phyloP scores from a whole-genome alignment of 768 basidiomycete genomes.

The Hericium alpestre region DNA sequence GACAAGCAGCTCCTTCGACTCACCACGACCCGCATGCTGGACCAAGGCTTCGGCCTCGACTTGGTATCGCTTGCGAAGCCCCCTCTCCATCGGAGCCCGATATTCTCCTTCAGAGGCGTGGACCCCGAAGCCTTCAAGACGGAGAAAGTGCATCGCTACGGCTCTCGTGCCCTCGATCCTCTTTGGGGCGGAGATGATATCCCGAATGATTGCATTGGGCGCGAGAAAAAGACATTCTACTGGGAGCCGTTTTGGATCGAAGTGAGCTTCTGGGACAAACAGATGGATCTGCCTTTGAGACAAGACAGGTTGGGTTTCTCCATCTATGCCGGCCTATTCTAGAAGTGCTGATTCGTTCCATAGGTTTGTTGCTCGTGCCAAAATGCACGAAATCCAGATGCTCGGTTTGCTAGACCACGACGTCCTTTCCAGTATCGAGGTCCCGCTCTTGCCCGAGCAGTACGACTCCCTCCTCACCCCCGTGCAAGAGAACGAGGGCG shows the following conservation, averaged over 20 bases:
- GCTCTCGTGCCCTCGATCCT: slow-evolving; percentile 47
- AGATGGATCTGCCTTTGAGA: slow-evolving; percentile 77
- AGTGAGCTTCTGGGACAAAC: slow-evolving; percentile 77
- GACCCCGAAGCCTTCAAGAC: slow-evolving; percentile 36
- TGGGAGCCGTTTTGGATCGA: slow-evolving; percentile 88
- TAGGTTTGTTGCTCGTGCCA: slow-evolving; percentile 89
- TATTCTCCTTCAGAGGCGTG: slow-evolving; percentile 76
- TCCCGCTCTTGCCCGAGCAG: slow-evolving; percentile 60
- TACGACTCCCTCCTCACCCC: slow-evolving; percentile 17
- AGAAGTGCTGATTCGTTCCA: slow-evolving; percentile 2
- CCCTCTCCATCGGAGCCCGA: slow-evolving; percentile 85
- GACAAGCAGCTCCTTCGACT: slow-evolving; percentile 81
- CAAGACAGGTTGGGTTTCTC: slow-evolving; percentile 47
- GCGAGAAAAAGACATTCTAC: slow-evolving; percentile 57
- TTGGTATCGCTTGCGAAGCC: slow-evolving; percentile 83
- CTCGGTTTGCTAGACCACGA: slow-evolving; percentile 87
- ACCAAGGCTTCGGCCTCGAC: slow-evolving; percentile 86
- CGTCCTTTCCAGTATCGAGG: slow-evolving; percentile 78
- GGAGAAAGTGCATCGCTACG: slow-evolving; percentile 38
- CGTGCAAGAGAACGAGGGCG: slow-evolving; percentile 10
- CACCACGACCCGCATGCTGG: slow-evolving; percentile 88
- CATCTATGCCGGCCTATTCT: neutral
- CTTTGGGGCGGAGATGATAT: slow-evolving; percentile 66
- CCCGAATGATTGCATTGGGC: slow-evolving; percentile 19
- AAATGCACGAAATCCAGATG: slow-evolving; percentile 96